Evolutionary conservation across 768 basidiomycete species (phyloP), one percentile per base, ranked within the genome.

Genomic region (Auriscalpium vulgare): DNA sequence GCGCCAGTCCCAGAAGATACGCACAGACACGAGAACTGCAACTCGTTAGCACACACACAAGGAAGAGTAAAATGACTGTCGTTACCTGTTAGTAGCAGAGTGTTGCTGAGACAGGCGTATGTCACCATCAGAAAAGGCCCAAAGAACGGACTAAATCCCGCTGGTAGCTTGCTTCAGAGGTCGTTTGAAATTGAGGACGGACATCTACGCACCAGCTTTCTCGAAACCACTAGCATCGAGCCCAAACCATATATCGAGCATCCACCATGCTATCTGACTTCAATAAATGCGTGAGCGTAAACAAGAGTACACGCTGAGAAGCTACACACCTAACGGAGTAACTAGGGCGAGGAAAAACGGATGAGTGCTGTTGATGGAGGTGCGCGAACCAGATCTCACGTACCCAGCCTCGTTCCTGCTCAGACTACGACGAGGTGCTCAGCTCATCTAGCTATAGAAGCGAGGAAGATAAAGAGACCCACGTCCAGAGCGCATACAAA

Each of bases 171-270:
- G 44, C 36, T 29, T 19, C 40, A 50, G 61, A 51, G 64, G 17
- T 21, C 29, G 52, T 51, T 54, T 36, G 19, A 34, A 36, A 46
- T 45, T 34, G 36, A 17, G 53, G 9, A 13, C 19, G 21, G 5
- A 23, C 51, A 57, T 37, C 45, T 6, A 79, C 88, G 65, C 56
- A 91, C 92, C 78, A 21, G 94, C 82, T 65, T 75, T 76, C 60
- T 90, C 82, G 64, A 98, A 97, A 4, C 95, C 95, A 48, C 77
- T 83, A 0, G 93, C 91, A 69, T 97, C 95, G 7, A 98, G 78
- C n/a, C 95, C 95, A 65, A 98, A 97, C 81, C 83, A 91, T 10
- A 94, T 69, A 65, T 95, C 90, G 21, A 95, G 77, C 84, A 97
- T 90, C 91, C 92, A 95, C 93, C 92, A 97, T 0, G 87, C 84